Evolutionary conservation across 306 rosid genomes (phyloP).

Genomic region (Lathyrus sativus): DNA sequence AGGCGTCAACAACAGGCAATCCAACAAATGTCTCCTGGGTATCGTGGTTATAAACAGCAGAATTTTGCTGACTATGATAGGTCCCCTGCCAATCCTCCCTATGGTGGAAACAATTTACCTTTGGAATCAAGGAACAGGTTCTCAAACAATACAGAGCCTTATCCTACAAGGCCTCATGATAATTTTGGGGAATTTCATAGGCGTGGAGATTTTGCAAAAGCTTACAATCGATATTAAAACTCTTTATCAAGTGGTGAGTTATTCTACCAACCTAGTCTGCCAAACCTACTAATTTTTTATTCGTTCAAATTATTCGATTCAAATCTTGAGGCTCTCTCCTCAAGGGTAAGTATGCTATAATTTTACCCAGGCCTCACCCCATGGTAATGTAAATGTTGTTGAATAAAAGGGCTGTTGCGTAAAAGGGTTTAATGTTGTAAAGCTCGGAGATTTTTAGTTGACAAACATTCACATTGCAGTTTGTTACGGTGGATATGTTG

Average conservation of each 20-base stretch:
- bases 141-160: slow-evolving; percentile 61
- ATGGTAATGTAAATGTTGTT: slow-evolving; percentile 24
- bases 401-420: slow-evolving; percentile 5
- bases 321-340: slow-evolving; percentile 35
- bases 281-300: slow-evolving; percentile 35
- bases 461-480: slow-evolving; percentile 33
- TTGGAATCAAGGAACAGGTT: slow-evolving; percentile 78
- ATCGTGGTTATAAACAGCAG: slow-evolving; percentile 70
- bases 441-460: slow-evolving; percentile 22
- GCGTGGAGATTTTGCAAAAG: slow-evolving; percentile 71
- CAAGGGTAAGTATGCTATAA: slow-evolving; percentile 26
- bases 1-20: slow-evolving; percentile 75
- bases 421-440: slow-evolving; percentile 29
- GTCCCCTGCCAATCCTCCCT: slow-evolving; percentile 59
- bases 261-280: slow-evolving; percentile 43
- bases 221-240: slow-evolving; percentile 77
- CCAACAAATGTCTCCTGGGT: slow-evolving; percentile 70
- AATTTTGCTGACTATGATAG: slow-evolving; percentile 71
- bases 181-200: slow-evolving; percentile 82
- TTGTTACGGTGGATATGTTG: slow-evolving; percentile 32
- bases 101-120: slow-evolving; percentile 58
- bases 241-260: slow-evolving; percentile 74
- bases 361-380: slow-evolving; percentile 16
- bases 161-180: slow-evolving; percentile 71
- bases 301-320: slow-evolving; percentile 17